Percentiles rank a stretch among this genome's conserved stretches.
Evolutionary conservation across 2,329 filamentous ascomycete genomes (phyloP).

Genomic region (Cladorrhinum sp.): DNA sequence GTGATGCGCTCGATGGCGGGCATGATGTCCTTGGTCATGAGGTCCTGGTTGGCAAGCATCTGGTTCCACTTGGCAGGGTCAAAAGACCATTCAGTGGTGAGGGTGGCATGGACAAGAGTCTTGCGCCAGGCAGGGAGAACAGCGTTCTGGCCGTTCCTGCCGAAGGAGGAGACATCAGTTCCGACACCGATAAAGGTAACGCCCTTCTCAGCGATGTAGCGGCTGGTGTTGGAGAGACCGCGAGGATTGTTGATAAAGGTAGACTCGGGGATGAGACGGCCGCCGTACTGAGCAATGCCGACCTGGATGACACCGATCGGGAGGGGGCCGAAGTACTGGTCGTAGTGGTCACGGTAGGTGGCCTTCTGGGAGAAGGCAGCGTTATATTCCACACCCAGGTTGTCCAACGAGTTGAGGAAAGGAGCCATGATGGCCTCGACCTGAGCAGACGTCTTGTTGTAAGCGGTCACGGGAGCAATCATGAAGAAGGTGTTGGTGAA

Average conservation of each 20-base stretch:
- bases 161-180: conserved; percentile 32
- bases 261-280: conserved; percentile 41
- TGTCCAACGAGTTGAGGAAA: conserved; percentile 40
- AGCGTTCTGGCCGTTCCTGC: conserved; percentile 30
- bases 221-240: conserved; percentile 23
- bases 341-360: conserved; percentile 43
- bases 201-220: conserved; percentile 34
- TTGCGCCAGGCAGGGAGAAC: conserved; percentile 40
- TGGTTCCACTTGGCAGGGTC: conserved; percentile 33
- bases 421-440: conserved; percentile 45
- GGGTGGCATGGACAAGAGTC: conserved; percentile 32
- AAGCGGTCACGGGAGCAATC: conserved; percentile 47
- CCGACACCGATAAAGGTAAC: conserved; percentile 34
- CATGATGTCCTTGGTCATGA: conserved; percentile 33
- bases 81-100: conserved; percentile 34
- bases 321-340: conserved; percentile 41
- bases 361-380: conserved; percentile 19
- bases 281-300: conserved; percentile 42
- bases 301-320: conserved; percentile 49
- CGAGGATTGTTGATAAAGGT: conserved; percentile 29
- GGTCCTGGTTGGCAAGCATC: conserved; percentile 28
- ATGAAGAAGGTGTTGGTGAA: conserved; percentile 39
- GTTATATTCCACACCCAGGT: conserved; percentile 31
- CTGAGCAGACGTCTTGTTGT: conserved; percentile 42
- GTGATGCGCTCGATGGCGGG: conserved; percentile 37